Evolutionary conservation across 2,329 filamentous ascomycete genomes (phyloP).

Genomic region (Fusarium incarnatum): DNA sequence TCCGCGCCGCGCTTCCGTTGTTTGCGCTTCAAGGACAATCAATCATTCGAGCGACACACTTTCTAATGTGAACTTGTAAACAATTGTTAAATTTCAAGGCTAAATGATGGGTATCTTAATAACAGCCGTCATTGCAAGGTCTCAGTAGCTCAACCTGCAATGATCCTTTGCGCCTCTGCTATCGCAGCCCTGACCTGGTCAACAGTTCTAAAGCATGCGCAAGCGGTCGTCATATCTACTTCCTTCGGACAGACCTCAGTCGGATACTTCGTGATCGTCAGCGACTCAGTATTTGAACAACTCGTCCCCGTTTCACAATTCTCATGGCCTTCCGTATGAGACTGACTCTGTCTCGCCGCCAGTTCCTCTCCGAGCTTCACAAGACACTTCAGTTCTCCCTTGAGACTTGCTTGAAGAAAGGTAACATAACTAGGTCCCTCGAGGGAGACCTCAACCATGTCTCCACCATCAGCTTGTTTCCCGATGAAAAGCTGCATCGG

Average conservation of each 20-base stretch:
- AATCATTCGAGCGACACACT: background rate
- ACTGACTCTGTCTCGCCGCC: slow-evolving; percentile 19
- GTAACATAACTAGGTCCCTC: background rate
- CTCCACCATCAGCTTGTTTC: background rate
- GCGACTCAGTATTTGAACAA: slow-evolving; percentile 22
- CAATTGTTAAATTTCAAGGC: background rate
- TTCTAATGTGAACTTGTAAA: no score
- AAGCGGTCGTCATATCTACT: slow-evolving; percentile 30
- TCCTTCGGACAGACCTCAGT: slow-evolving; percentile 26
- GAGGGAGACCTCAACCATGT: slow-evolving; percentile 9
- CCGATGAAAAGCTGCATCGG: background rate
- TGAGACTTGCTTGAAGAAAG: background rate
- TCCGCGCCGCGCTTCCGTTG: slow-evolving; percentile 5
- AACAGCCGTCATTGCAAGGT: background rate
- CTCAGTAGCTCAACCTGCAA: background rate
- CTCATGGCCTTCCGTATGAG: slow-evolving; percentile 26
- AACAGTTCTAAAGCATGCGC: slow-evolving; percentile 25
- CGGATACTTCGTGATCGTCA: slow-evolving; percentile 15
- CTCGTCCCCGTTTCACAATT: slow-evolving; percentile 29
- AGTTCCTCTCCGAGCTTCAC: slow-evolving; percentile 8
- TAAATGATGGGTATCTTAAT: slow-evolving; percentile 2
- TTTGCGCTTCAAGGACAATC: background rate
- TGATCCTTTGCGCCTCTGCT: slow-evolving; percentile 13
- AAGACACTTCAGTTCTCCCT: slow-evolving; percentile 2
- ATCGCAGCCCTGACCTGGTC: slow-evolving; percentile 23